Base-by-base conservation (phyloP, 192 early-diverging fungal species). In the Rhizophagus prolifer region DNA sequence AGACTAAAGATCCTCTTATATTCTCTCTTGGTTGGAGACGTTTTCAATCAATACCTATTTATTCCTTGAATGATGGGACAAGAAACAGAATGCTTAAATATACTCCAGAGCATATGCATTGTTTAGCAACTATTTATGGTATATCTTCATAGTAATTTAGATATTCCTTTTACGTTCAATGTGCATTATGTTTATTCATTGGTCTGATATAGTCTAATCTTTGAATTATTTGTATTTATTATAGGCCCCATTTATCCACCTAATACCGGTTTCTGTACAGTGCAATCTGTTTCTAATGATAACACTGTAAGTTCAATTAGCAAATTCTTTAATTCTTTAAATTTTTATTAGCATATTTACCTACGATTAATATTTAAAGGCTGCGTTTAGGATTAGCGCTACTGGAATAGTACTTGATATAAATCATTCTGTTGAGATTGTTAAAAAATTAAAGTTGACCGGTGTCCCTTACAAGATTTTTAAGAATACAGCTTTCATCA, bases 101-200 rank as follows among this genome's bases (percentile, higher is more conserved):
- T 83, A 97, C 98, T 10, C 98, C 98, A 19, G 95, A 98, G 84
- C 98, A 99, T 81, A 98, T 99, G 98, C 98, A 99, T 89, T 98
- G 98, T 87, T 82, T 95, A 70, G 98, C 95, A 9, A 94, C 95
- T 0, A 90, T 98, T 74, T 98, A 93, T 80, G 96, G 92, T 89
- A 82, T 31, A 68, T 58, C 6, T 8, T 58, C 2, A 58, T 44
- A 12, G 31, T 41, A 12, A 44, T 44, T 19, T 61, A 30, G 0
- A 23, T 54, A 63, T 13, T 36, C 25, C n/a, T 30, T 10, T 6
- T 9, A 41, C 36, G 5, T 44, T 44, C 41, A 44, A 44, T 44
- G 34, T 36, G 34, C 34, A 5, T 41, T 41, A 44, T 12, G 38
- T 38, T 26, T 64, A 21, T 72, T n/a, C 31, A 31, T 31, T 31